phyloP scores from a whole-genome alignment of 2,329 filamentous ascomycete species.

The Penicillium sp. region DNA sequence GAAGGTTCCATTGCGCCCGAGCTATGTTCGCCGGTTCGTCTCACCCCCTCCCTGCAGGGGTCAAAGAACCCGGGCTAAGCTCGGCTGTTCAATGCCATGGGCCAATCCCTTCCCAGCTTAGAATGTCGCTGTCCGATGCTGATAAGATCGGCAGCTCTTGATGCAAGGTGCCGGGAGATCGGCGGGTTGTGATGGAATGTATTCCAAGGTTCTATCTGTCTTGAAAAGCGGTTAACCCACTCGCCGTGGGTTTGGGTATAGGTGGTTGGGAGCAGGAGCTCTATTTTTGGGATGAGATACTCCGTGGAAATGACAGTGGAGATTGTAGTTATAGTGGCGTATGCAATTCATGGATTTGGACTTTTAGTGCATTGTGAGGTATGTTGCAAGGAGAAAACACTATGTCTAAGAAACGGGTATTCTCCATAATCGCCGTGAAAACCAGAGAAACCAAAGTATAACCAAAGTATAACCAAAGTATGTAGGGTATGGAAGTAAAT shows the following conservation, averaged over 20 bases:
- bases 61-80: not conserved
- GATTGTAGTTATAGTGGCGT: not conserved
- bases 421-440: not conserved
- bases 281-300: not conserved
- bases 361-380: not conserved
- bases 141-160: slow-evolving; percentile 13
- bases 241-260: not conserved
- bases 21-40: not conserved
- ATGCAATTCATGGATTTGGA: not conserved
- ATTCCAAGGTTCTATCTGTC: not conserved
- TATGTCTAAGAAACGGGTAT: not conserved
- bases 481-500: slow-evolving; percentile 6
- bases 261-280: not conserved
- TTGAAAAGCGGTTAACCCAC: not conserved
- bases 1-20: not conserved
- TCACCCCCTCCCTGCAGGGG: not conserved
- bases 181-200: not conserved
- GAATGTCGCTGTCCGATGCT: too few species aligned
- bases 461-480: too few species aligned
- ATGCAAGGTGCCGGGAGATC: slow-evolving; percentile 24
- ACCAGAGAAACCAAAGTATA: not conserved
- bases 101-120: not conserved
- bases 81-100: not conserved
- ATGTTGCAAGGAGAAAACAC: not conserved
- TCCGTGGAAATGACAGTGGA: not conserved